phyloP scores from a whole-genome alignment of 2,329 filamentous ascomycete genomes.

The Cryphonectria naterciae region DNA sequence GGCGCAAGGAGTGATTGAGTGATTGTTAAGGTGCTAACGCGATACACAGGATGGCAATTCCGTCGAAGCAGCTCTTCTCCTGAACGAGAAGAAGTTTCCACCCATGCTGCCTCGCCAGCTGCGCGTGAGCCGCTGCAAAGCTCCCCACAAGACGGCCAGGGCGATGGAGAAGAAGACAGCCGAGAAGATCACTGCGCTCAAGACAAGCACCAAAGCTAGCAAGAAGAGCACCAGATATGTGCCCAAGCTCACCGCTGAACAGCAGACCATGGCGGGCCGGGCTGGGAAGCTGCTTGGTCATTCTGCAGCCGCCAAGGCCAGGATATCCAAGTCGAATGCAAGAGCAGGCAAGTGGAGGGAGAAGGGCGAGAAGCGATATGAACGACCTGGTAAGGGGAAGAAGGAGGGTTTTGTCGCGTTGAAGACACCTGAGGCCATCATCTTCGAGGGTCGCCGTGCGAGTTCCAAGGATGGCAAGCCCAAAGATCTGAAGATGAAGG shows the following conservation, averaged over 20 bases:
- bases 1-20: background rate
- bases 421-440: slow-evolving; percentile 69
- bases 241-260: slow-evolving; percentile 70
- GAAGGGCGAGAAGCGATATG: slow-evolving; percentile 12
- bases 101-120: slow-evolving; percentile 89
- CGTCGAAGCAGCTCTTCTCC: slow-evolving; percentile 87
- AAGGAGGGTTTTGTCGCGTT: slow-evolving; percentile 43
- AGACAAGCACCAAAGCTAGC: slow-evolving; percentile 35
- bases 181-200: slow-evolving; percentile 24
- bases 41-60: slow-evolving; percentile 70
- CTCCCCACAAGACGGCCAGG: slow-evolving; percentile 62
- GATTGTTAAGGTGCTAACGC: background rate
- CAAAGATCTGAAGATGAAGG: slow-evolving; percentile 63
- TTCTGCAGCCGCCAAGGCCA: slow-evolving; percentile 54
- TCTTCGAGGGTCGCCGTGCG: slow-evolving; percentile 83
- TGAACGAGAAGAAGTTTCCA: slow-evolving; percentile 90
- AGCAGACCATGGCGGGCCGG: slow-evolving; percentile 73
- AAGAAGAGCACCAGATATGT: slow-evolving; percentile 60
- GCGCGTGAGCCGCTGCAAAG: slow-evolving; percentile 85
- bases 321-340: slow-evolving; percentile 15
- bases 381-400: slow-evolving; percentile 10
- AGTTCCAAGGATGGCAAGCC: slow-evolving; percentile 67
- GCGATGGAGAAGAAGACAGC: slow-evolving; percentile 56
- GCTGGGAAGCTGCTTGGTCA: slow-evolving; percentile 75
- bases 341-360: slow-evolving; percentile 18